phyloP scores from a whole-genome alignment of 1,139 yeast species.

The Pichia terricola region DNA sequence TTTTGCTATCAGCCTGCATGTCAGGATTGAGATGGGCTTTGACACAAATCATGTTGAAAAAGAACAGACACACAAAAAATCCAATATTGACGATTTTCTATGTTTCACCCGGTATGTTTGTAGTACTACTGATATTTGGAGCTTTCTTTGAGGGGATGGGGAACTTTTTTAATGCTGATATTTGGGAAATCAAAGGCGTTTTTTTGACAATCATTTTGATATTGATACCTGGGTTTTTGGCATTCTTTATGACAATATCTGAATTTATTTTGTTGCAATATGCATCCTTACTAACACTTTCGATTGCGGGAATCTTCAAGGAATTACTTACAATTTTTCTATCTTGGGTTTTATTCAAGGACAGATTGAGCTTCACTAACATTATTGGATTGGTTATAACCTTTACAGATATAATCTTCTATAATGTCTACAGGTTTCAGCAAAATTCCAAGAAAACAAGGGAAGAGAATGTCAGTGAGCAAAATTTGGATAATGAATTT shows the following conservation, averaged over 20 bases:
- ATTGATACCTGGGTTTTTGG: constrained; percentile 74
- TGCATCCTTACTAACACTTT: constrained; percentile 77
- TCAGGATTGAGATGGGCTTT: constrained; percentile 94
- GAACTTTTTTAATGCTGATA: constrained; percentile 40
- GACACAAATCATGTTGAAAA: constrained; percentile 70
- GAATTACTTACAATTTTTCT: constrained; percentile 75
- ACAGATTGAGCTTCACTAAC: constrained; percentile 56
- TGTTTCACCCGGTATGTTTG: constrained; percentile 76
- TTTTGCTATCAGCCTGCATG: constrained; percentile 66
- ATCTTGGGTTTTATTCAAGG: constrained; percentile 68
- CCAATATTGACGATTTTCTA: constrained; percentile 85
- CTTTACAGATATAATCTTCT: constrained; percentile 67
- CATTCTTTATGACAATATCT: constrained; percentile 82
- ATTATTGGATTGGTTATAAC: constrained; percentile 72
- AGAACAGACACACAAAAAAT: constrained; percentile 49
- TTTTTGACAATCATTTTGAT: constrained; percentile 47
- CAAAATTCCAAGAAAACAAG: constrained; percentile 17
- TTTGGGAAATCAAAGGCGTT: constrained; percentile 57
- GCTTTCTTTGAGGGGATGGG: constrained; percentile 55
- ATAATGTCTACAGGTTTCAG: constrained; percentile 54
- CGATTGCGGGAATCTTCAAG: constrained; percentile 88
- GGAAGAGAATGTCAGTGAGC: background rate
- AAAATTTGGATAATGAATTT: constrained; percentile 10
- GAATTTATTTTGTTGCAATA: constrained; percentile 77
- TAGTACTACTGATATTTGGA: constrained; percentile 52